Base-by-base conservation (phyloP, 2,329 filamentous ascomycete species). In the Cladosporium sp. region DNA sequence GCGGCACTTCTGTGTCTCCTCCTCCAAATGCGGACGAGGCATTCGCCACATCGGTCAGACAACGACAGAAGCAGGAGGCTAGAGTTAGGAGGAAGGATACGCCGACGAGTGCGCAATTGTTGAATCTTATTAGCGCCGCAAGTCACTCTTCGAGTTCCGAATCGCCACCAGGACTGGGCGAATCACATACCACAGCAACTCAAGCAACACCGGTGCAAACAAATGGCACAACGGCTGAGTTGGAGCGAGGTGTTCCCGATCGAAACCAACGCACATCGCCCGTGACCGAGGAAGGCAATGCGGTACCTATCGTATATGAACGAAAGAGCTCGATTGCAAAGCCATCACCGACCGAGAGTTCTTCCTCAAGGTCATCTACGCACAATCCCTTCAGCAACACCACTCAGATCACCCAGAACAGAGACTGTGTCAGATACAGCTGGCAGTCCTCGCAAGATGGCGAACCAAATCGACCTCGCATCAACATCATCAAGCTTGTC, bases 401-500 rank as follows among this genome's bases (percentile, higher is more conserved):
- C 17, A 66, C 66, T 5, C 65, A 70, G 15, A 66, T 67, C n/a
- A 63, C 68, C 8, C 59, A 61, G 34, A 68, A 67, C 49, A 69
- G 67, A 42, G 67, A 72, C 25, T 62, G 68, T 30, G 68, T 74
- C 22, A 64, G 72, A 28, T 74, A 74, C 52, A 73, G 71, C 63
- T 74, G 72, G 72, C 72, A 74, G 58, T 73, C 70, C 1, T 60
- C 72, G 9, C 66, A 69, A 52, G 71, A 70, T 28, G 70, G 72
- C 51, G 72, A 73, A 62, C 70, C 70, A 5, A 71, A 70, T 61
- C 63, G 70, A 22, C 72, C 72, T 17, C 66, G 71, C 8, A 73
- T 74, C 47, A 69, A 73, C 5, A 78, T 89, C 45, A 83, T 96
- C 67, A 92, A 88, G 69, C 79, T 96, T 54, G 86, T 95, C 12